Conservation (phyloP, 768 basidiomycete species). For the Auricularia sp. region DNA sequence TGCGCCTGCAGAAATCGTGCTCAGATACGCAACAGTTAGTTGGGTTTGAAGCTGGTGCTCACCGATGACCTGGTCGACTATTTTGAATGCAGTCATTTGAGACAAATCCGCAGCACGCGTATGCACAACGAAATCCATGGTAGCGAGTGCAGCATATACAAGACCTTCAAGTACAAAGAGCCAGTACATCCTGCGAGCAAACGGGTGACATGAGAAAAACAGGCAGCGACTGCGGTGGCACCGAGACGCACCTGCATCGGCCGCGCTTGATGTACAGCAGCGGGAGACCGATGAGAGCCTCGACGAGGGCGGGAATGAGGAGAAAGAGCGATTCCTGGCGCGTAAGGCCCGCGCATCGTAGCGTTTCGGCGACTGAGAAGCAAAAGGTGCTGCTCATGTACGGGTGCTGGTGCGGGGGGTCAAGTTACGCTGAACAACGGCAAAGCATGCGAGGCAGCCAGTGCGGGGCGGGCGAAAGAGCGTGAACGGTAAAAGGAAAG, state of each 20-base stretch:
- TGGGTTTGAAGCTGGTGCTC: conserved; percentile 15
- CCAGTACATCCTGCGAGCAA: conserved; percentile 36
- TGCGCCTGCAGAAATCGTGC: conserved; percentile 24
- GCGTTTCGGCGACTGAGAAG: conserved; percentile 56
- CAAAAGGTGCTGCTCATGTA: conserved; percentile 36
- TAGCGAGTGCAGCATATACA: conserved; percentile 45
- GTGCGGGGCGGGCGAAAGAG: conserved; percentile 17
- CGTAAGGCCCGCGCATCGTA: conserved; percentile 55
- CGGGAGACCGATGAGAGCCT: conserved; percentile 47
- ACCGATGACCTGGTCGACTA: conserved; percentile 55
- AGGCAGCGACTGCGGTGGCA: background rate
- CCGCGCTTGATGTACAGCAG: conserved; percentile 41
- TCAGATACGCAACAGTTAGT: background rate
- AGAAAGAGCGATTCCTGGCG: conserved; percentile 36
- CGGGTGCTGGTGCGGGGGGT: conserved; percentile 10
- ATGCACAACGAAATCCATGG: conserved; percentile 53
- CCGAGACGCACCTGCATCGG: conserved; percentile 34
- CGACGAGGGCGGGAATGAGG: conserved; percentile 53
- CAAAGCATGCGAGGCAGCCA: conserved; percentile 10
- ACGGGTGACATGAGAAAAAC: background rate
- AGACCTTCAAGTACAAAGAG: conserved; percentile 54
- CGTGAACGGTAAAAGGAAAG: conserved; percentile 18
- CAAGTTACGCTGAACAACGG: conserved; percentile 8
- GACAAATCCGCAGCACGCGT: conserved; percentile 40
- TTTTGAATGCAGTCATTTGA: conserved; percentile 36